Conservation (phyloP, 1,139 yeast species). For the Yamadazyma diospyri region DNA sequence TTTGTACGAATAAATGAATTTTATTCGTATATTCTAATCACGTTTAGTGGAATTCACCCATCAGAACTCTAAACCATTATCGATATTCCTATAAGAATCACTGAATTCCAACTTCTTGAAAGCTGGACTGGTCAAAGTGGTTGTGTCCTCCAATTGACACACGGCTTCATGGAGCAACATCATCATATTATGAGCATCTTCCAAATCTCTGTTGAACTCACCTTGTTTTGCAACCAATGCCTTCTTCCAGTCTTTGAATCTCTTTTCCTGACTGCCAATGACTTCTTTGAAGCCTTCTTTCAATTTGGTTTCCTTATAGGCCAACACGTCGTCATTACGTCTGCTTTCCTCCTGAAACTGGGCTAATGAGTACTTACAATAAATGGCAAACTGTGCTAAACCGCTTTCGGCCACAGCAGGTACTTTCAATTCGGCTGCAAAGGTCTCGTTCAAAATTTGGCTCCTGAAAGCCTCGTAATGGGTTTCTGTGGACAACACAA, state of each 20-base stretch:
- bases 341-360: not conserved
- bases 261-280: conserved; percentile 51
- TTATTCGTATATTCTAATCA: too few relatives aligned
- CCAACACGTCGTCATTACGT: conserved; percentile 39
- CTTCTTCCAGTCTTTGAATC: conserved; percentile 64
- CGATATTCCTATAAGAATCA: conserved; percentile 3
- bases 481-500: conserved; percentile 52
- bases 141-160: conserved; percentile 10
- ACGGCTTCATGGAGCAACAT: conserved; percentile 31
- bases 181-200: conserved; percentile 33
- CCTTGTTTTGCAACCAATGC: conserved; percentile 56
- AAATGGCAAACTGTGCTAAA: conserved; percentile 9
- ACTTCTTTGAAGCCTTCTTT: conserved; percentile 47
- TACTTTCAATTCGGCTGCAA: not conserved
- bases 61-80: conserved; percentile 3
- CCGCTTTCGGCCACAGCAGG: not conserved
- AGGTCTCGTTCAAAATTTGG: conserved; percentile 30
- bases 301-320: conserved; percentile 39
- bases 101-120: conserved; percentile 6
- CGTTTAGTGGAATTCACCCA: conserved; percentile 4
- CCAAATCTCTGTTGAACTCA: conserved; percentile 54
- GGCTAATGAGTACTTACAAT: conserved; percentile 32
- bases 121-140: conserved; percentile 6
- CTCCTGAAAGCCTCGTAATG: conserved; percentile 55
- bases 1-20: too few relatives aligned